Evolutionary conservation across 805 yeast species (phyloP).

Genomic region (Maudiozyma barnettii): DNA sequence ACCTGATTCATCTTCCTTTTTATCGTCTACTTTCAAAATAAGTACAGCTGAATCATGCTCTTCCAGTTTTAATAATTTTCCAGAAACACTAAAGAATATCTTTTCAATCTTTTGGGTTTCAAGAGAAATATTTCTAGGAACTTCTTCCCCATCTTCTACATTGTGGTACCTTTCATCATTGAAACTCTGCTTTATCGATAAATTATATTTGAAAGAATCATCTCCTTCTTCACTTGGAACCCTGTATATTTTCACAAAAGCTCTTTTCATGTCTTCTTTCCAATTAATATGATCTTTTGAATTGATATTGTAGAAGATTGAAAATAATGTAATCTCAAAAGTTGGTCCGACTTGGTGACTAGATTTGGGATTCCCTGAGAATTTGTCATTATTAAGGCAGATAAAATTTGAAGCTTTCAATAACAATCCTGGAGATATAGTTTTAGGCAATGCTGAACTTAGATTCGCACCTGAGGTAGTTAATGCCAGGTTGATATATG

Average conservation of each 20-base stretch:
- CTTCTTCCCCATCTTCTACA: conserved; percentile 34
- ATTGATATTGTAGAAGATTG: conserved; percentile 53
- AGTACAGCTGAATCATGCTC: conserved; percentile 58
- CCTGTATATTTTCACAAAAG: conserved; percentile 36
- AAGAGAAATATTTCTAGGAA: conserved; percentile 29
- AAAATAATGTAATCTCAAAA: conserved; percentile 47
- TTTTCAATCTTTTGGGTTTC: conserved; percentile 37
- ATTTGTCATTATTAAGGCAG: conserved; percentile 12
- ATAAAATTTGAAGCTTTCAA: conserved; percentile 51
- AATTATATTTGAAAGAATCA: conserved; percentile 32
- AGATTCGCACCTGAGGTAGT: conserved; percentile 61
- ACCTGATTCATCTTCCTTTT: conserved; percentile 10
- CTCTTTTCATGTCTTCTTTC: conserved; percentile 63
- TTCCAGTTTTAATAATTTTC: conserved; percentile 51
- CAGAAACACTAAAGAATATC: conserved; percentile 63
- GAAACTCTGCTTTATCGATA: conserved; percentile 47
- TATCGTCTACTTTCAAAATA: conserved; percentile 39
- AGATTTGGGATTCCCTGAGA: not conserved
- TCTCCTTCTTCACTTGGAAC: conserved; percentile 5
- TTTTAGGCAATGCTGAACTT: conserved; percentile 38
- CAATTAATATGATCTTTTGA: conserved; percentile 41
- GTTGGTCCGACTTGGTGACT: conserved; percentile 45
- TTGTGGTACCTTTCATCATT: conserved; percentile 71
- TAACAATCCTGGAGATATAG: conserved; percentile 54
- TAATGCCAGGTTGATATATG: conserved; percentile 54